Base-by-base conservation (phyloP, 768 basidiomycete genomes). In the Tricholoma flavovirens region DNA sequence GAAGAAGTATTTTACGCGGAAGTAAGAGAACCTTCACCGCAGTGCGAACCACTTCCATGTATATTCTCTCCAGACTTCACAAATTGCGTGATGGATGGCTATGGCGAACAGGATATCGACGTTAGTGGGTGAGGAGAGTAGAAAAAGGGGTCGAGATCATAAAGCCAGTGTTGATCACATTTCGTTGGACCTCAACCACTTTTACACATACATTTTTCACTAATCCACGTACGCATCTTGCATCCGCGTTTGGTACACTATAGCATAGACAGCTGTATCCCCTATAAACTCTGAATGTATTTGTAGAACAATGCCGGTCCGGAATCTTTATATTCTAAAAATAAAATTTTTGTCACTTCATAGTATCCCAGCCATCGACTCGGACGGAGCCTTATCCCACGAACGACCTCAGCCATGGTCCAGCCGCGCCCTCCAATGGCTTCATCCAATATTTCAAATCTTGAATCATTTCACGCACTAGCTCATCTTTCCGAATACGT, bases 401-500 rank as follows among this genome's bases (percentile, higher is more conserved):
- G n/a, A 35, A 42, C 58, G 48, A 54, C 55, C 49, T 42, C 54
- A n/a, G 52, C 58, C 40, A 73, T 78, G 75, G 70, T 68, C 35
- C 75, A 73, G 5, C 65, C 71, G n/a, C 71, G 69, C 57, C 64
- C 17, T n/a, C n/a, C 40, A 19, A 42, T 42, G 40, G 5, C 61
- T 51, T 58, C 68, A 33, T 67, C 64, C 49, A 62, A 65, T 59
- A 54, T 60, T 45, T 60, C 65, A 57, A 69, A 70, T 59, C 65
- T 71, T 54, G 69, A 71, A 61, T 71, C 81, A 2, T 79, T 84
- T 22, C 83, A 87, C 72, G 77, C 86, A 7, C 81, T 90, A 59
- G 68, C 82, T 40, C 77, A 91, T 57, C 83, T 93, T 63, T 77
- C 82, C 56, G 91, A 94, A 69, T 93, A 92, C 75, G 86, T 86